Base-by-base conservation (phyloP, 495 filamentous ascomycete genomes). In the Aspergillus taichungensis region DNA sequence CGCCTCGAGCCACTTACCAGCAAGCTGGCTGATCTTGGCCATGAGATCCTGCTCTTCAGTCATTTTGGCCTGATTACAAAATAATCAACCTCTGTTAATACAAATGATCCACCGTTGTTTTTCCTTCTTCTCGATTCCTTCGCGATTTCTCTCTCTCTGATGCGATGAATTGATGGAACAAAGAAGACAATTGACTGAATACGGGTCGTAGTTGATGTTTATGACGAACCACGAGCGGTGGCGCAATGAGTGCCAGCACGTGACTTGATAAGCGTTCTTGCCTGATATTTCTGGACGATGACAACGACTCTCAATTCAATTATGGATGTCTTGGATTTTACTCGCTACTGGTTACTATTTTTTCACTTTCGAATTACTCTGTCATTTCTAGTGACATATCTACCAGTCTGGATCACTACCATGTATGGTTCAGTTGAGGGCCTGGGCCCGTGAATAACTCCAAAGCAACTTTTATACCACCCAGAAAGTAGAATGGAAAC, bases 11-110 rank as follows among this genome's bases (percentile, higher is more conserved):
- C 24, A 67, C 74, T 59, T 64, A 87, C 85, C 81, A 62, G 84
- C 80, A 56, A 94, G 70, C 47, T 79, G 79, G 61, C 80, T 73
- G 64, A 94, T 94, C 57, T 76, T 79, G 42, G 77, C 78, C 57
- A 88, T 72, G 36, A 92, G 68, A 54, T 86, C 83, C 55, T 87
- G 78, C 50, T 87, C 80, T 51, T 85, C 76, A 40, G 83, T 76
- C 84, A 88, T 88, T 43, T 42, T 53, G 40, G 18, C 42, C 5
- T 37, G 13, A 34, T 24, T 28, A 42, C 14, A 34, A n/a, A 10
- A 13, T 45, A 31, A 43, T 8, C 36, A 18, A 24, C 45, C 37
- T 45, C 18, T 29, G 38, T 35, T 42, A 52, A 41, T 39, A 45
- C 6, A 37, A 34, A 27, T 10, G 14, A 12, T n/a, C 29, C 14